Conservation (phyloP, 164 flowering plant species). For the Magnolia officinalis region DNA sequence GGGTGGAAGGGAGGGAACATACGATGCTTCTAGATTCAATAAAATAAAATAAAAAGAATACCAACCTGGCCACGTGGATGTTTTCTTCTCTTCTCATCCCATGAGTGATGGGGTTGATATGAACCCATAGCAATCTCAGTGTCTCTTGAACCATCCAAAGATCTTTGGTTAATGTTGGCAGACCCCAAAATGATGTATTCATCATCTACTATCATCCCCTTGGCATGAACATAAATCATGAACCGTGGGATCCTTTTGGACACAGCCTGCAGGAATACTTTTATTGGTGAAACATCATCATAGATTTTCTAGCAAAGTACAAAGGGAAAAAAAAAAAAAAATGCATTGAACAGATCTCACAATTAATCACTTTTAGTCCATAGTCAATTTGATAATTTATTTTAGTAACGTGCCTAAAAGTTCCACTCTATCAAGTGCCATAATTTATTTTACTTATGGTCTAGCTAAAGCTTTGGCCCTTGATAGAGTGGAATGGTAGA, state of each 20-base stretch:
- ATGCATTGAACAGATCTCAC: not conserved
- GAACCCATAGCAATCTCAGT: slow-evolving; percentile 93
- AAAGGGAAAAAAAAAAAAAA: not conserved
- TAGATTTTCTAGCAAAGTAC: not conserved
- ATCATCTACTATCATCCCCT: slow-evolving; percentile 89
- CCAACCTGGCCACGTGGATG: slow-evolving; percentile 87
- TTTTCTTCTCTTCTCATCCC: slow-evolving; percentile 35
- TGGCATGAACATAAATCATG: slow-evolving; percentile 92
- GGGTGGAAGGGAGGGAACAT: no score
- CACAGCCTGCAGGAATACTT: slow-evolving; percentile 33
- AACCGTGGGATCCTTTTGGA: slow-evolving; percentile 42
- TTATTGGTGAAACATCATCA: not conserved
- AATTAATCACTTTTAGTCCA: not conserved
- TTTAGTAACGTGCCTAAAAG: not conserved
- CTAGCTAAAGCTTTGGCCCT: no score
- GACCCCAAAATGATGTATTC: slow-evolving; percentile 77
- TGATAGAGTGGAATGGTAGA: no score
- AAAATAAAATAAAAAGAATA: not conserved
- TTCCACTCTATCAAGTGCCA: no score
- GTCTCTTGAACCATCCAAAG: slow-evolving; percentile 84
- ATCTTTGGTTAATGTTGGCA: slow-evolving; percentile 79
- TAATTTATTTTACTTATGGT: no score
- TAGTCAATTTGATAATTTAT: not conserved
- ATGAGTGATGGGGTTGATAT: slow-evolving; percentile 76
- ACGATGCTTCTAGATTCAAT: no score